Base-by-base conservation (phyloP, 345 rosid species). In the Hypericum androsaemum region DNA sequence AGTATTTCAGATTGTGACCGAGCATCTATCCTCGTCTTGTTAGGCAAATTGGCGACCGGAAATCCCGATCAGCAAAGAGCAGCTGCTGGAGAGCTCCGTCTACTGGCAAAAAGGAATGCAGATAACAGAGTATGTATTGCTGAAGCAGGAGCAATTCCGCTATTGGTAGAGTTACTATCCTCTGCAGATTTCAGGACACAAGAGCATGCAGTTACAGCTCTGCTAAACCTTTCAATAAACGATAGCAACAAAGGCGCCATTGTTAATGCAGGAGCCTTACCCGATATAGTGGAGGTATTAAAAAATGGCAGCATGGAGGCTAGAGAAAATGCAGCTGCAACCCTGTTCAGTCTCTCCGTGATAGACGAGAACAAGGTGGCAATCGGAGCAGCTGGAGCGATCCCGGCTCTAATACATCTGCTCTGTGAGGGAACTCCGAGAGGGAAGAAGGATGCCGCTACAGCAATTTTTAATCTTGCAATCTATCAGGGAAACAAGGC, bases 401-500 rank as follows among this genome's bases (percentile, higher is more conserved):
- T 92, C 69, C 90, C 95, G 7, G 97, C 94, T 8, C 94, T 92
- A 37, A 81, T 92, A 70, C 79, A 67, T 42, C 63, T 92, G 64
- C 87, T 92, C 7, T 71, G 89, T 8, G 89, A 92, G 41, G 98
- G 96, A 55, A 77, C 98, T 45, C 84, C 94, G 10, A 69, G 97
- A 76, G 98, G 95, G 49, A 92, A 92, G 65, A 92, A 88, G 60
- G 95, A 92, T 51, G 98, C 98, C 10, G 95, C 96, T 32, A 88
- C 95, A n/a, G 96, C 98, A 5, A 85, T 88, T 15, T 92, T 92
- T 67, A 92, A 92, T 62, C 82, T 92, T 9, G 80, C 84, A 12
- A 88, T 92, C 65, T 88, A 92, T 68, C 98, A 92, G 59, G 98
- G 98, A 37, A 92, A 92, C 68, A 92, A 88, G 64, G 95, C 87